Percentiles rank a stretch among this genome's conserved stretches.
Conservation (phyloP, 2,329 filamentous ascomycete genomes). For the Ascosphaera aggregata region DNA sequence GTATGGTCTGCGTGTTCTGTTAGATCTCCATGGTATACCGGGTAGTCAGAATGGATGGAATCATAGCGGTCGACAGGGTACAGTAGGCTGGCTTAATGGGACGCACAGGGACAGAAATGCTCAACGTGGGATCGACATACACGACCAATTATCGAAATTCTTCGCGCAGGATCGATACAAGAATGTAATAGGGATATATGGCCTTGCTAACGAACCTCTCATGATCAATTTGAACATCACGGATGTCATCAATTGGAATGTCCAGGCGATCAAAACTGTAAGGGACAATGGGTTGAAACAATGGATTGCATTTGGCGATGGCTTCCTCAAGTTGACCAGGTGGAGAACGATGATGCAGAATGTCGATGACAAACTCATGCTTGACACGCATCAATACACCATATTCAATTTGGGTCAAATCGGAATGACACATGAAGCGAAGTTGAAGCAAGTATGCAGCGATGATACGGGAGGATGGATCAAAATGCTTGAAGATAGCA, state of each 20-base stretch:
- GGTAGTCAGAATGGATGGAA: constrained; percentile 98
- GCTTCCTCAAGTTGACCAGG: constrained; percentile 73
- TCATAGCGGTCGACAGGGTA: constrained; percentile 64
- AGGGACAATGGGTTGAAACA: constrained; percentile 50
- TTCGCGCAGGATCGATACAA: constrained; percentile 85
- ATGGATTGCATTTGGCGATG: constrained; percentile 73
- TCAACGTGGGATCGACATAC: constrained; percentile 63
- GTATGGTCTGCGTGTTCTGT: constrained; percentile 74
- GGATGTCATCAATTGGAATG: constrained; percentile 59
- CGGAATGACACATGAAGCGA: constrained; percentile 54
- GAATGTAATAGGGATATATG: constrained; percentile 81
- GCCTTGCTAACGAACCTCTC: constrained; percentile 78
- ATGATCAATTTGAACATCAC: constrained; percentile 48
- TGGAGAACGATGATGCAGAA: constrained; percentile 68
- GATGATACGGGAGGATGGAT: constrained; percentile 40
- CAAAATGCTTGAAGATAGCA: constrained; percentile 46
- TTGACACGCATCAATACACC: constrained; percentile 97
- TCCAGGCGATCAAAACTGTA: constrained; percentile 45
- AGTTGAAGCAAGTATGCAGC: constrained; percentile 67
- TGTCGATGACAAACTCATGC: constrained; percentile 43
- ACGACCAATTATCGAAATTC: constrained; percentile 70
- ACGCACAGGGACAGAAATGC: constrained; percentile 56
- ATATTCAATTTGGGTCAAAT: constrained; percentile 91
- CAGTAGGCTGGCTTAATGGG: constrained; percentile 79
- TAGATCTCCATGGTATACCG: constrained; percentile 78